phyloP scores from a whole-genome alignment of 2,329 filamentous ascomycete genomes.

The Colletotrichum sp. region DNA sequence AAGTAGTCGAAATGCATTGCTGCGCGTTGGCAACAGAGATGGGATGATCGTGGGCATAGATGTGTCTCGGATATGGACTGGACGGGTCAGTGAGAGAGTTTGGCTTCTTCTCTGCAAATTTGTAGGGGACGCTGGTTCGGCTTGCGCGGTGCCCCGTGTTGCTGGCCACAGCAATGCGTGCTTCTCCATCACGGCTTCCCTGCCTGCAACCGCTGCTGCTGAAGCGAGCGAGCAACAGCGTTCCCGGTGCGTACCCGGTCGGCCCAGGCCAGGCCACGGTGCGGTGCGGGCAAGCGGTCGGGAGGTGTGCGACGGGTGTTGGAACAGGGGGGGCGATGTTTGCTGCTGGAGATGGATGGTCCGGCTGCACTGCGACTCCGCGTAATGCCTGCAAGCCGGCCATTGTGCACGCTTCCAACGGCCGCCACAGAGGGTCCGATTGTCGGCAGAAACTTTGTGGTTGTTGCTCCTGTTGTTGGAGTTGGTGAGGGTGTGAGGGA shows the following conservation, averaged over 20 bases:
- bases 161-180: not conserved
- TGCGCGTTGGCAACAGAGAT: not conserved
- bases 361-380: not conserved
- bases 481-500: constrained; percentile 15
- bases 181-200: not conserved
- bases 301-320: not conserved
- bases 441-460: constrained; percentile 11
- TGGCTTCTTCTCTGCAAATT: not conserved
- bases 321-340: not conserved
- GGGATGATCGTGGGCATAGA: constrained; percentile 5
- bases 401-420: not conserved
- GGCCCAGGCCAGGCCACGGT: not conserved
- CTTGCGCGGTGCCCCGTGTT: not conserved
- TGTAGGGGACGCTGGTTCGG: constrained; percentile 9
- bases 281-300: not conserved
- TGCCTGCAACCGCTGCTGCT: not conserved
- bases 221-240: not conserved
- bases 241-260: not conserved
- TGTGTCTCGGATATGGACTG: constrained; percentile 12
- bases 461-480: not conserved
- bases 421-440: not conserved
- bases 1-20: not conserved
- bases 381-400: not conserved
- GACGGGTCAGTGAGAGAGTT: not conserved
- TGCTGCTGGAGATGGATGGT: not conserved